A percentile compares a stretch with the other conserved stretches of the same genome.
Conservation (phyloP, 495 filamentous ascomycete genomes). For the Xylaria sp. region DNA sequence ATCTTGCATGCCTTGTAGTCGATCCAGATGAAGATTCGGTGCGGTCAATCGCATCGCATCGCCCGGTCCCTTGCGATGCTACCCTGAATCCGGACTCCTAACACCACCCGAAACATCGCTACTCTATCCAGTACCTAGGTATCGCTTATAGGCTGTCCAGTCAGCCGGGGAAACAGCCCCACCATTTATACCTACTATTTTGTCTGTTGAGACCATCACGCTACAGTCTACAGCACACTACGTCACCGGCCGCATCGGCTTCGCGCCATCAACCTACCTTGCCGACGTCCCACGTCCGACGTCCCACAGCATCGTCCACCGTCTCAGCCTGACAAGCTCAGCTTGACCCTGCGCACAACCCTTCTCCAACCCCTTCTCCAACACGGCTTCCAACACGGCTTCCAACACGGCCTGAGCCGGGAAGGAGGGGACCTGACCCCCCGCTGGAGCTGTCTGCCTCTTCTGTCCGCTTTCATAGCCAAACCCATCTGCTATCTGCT, state of each 20-base stretch:
- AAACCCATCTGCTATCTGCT: too few relatives aligned
- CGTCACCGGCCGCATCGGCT: constrained; percentile 15
- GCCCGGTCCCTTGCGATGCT: constrained; percentile 7
- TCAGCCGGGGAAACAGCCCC: neutral
- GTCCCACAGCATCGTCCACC: neutral
- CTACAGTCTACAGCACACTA: constrained; percentile 3
- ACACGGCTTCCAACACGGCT: too few relatives aligned
- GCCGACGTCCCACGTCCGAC: too few relatives aligned
- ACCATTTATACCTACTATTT: constrained; percentile 12
- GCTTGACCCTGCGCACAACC: neutral
- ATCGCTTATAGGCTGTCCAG: neutral
- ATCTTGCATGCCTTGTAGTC: neutral
- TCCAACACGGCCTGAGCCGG: too few relatives aligned
- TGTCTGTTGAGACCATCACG: neutral
- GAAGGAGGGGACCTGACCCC: neutral
- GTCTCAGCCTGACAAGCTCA: neutral
- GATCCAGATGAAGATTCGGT: neutral
- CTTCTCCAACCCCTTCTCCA: neutral
- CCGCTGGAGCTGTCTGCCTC: neutral
- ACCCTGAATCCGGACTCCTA: neutral
- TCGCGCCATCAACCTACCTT: neutral
- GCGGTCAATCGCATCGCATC: neutral
- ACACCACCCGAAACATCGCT: neutral
- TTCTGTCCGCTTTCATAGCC: too few relatives aligned
- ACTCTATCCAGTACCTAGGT: too few relatives aligned